Evolutionary conservation across 2,329 filamentous ascomycete species (phyloP).

Genomic region (Hypoxylon sp.): DNA sequence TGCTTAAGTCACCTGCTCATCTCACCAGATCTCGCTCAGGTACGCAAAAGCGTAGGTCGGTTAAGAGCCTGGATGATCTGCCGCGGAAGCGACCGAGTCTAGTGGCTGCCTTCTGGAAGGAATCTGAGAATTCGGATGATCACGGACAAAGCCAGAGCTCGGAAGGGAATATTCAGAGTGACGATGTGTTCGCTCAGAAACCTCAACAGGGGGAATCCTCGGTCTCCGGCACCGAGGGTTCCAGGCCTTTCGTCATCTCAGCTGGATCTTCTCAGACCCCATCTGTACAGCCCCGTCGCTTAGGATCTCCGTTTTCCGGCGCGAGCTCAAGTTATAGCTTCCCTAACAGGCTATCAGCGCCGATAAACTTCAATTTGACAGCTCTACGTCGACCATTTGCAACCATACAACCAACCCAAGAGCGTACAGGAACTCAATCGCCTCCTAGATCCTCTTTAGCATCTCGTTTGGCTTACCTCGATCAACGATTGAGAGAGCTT

Average conservation of each 20-base stretch:
- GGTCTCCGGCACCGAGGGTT: background rate
- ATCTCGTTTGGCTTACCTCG: conserved; percentile 70
- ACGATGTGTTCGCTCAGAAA: conserved; percentile 29
- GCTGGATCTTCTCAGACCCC: conserved; percentile 46
- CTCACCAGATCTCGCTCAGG: conserved; percentile 66
- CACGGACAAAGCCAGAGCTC: background rate
- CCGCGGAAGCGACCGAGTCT: conserved; percentile 70
- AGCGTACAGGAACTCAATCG: conserved; percentile 53
- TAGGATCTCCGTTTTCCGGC: conserved; percentile 72
- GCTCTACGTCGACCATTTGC: conserved; percentile 68
- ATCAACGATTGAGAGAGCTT: conserved; percentile 70
- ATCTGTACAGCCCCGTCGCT: conserved; percentile 61
- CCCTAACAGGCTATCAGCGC: conserved; percentile 69
- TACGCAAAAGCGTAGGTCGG: conserved; percentile 69
- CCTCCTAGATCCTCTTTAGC: conserved; percentile 61
- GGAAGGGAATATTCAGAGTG: conserved; percentile 2
- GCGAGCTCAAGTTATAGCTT: conserved; percentile 70
- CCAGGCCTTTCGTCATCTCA: conserved; percentile 46
- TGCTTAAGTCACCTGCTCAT: conserved; percentile 68
- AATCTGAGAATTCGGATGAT: conserved; percentile 39
- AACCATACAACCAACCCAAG: conserved; percentile 65
- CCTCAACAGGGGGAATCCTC: conserved; percentile 15
- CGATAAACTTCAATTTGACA: conserved; percentile 61
- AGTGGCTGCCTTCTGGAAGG: conserved; percentile 66
- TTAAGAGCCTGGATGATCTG: conserved; percentile 62